Conservation (phyloP, 1,139 yeast genomes). For the Geotrichum carabidarum region DNA sequence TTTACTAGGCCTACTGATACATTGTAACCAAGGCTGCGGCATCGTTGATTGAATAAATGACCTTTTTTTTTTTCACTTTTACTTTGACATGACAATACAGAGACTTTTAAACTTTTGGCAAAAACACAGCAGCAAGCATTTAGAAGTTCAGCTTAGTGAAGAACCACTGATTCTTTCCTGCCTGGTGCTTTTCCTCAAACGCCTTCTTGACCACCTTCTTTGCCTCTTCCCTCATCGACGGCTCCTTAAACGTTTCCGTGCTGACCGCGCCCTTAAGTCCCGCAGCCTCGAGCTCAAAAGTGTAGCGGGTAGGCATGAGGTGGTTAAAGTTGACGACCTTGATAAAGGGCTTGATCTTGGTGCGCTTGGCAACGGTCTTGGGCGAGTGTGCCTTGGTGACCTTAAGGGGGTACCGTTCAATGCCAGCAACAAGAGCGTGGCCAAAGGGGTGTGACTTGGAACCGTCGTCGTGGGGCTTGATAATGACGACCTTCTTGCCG, state of each 20-base stretch:
- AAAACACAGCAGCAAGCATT: conserved; percentile 29
- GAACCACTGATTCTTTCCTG: conserved; percentile 99
- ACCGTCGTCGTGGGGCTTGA: conserved; percentile 98
- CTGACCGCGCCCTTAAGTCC: conserved; percentile 81
- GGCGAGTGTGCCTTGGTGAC: conserved; percentile 93
- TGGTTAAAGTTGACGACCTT: conserved; percentile 99
- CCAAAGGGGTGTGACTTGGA: conserved; percentile 98
- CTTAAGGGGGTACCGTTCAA: conserved; percentile 97
- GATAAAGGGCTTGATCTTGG: conserved; percentile 98
- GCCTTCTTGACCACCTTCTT: conserved; percentile 99
- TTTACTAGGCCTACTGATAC: too few species aligned
- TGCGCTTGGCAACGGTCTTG: conserved; percentile 95
- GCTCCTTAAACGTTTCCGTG: conserved; percentile 93
- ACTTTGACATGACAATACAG: conserved; percentile 18
- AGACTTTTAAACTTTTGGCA: background rate
- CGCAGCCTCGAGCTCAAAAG: conserved; percentile 83
- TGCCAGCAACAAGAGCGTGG: conserved; percentile 99
- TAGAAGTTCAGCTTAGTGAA: conserved; percentile 98
- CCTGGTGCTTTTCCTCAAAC: conserved; percentile 98
- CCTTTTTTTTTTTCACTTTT: conserved; percentile 12
- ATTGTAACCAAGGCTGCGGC: background rate
- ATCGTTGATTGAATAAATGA: conserved; percentile 6
- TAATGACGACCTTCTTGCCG: conserved; percentile 99
- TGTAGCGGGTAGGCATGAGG: conserved; percentile 99
- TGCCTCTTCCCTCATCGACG: conserved; percentile 98